Conservation (phyloP, 495 filamentous ascomycete species). For the Lindgomyces ingoldianus region DNA sequence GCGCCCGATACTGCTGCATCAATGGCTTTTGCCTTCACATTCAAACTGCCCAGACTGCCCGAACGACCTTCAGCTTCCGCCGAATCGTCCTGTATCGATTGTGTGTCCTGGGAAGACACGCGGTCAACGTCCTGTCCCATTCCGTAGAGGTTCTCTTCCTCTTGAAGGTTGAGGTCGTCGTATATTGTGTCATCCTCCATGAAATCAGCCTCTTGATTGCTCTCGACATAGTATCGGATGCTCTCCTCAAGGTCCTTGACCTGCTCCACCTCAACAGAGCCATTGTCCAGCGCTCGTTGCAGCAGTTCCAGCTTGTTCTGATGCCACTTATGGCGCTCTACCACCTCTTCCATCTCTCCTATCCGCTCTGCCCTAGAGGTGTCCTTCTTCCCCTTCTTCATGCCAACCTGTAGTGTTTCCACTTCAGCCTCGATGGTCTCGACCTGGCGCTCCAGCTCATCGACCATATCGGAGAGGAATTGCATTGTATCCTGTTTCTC, state of each 20-base stretch:
- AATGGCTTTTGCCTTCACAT: constrained; percentile 56
- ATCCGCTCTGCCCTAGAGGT: constrained; percentile 78
- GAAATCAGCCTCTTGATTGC: constrained; percentile 83
- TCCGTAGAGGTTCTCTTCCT: constrained; percentile 82
- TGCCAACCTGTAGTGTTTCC: constrained; percentile 78
- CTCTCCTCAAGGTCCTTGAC: constrained; percentile 85
- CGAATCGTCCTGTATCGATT: constrained; percentile 84
- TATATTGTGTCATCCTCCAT: constrained; percentile 93
- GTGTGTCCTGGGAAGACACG: constrained; percentile 91
- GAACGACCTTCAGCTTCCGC: constrained; percentile 60
- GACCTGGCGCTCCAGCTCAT: constrained; percentile 89
- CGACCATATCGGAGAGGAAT: constrained; percentile 84
- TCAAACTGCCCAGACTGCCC: constrained; percentile 43
- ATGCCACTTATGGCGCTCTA: constrained; percentile 96
- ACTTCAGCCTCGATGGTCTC: constrained; percentile 89
- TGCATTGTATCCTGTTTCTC: constrained; percentile 83
- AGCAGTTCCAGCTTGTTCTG: constrained; percentile 89
- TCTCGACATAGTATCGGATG: constrained; percentile 93
- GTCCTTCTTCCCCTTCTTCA: constrained; percentile 94
- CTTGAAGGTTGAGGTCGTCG: constrained; percentile 88
- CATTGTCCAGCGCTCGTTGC: constrained; percentile 86
- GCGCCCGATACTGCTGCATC: constrained; percentile 39
- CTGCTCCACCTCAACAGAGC: constrained; percentile 78
- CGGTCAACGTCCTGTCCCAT: constrained; percentile 80
- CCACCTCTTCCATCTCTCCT: constrained; percentile 76